A percentile compares a stretch with the other conserved stretches of the same genome.
Evolutionary conservation across 2,329 filamentous ascomycete species (phyloP).

Genomic region (Trichoderma simmonsii): DNA sequence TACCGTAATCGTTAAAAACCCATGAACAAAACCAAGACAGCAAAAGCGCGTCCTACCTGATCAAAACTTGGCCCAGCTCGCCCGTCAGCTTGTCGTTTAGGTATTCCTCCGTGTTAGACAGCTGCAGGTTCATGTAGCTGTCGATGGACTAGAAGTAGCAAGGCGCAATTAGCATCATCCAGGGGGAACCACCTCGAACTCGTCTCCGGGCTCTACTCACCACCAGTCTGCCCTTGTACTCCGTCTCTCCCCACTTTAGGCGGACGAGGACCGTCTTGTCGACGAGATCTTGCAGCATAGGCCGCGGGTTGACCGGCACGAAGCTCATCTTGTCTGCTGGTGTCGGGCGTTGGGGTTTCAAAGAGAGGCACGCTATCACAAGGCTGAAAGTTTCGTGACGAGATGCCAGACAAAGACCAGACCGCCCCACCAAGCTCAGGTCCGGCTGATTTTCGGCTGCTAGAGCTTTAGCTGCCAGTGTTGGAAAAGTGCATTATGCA

Average conservation of each 20-base stretch:
- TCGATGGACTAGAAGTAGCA: constrained; percentile 62
- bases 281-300: constrained; percentile 90
- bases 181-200: not conserved
- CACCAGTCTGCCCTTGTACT: constrained; percentile 91
- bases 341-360: not conserved
- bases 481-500: not conserved
- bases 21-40: not conserved
- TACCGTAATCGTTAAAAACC: not conserved
- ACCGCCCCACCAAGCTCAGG: not conserved
- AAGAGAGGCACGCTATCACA: constrained; percentile 12
- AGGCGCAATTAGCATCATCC: constrained; percentile 2
- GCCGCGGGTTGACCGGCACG: constrained; percentile 93
- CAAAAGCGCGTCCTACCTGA: constrained; percentile 57
- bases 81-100: constrained; percentile 84
- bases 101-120: constrained; percentile 87
- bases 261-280: constrained; percentile 88
- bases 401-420: constrained; percentile 4
- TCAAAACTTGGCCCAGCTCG: constrained; percentile 83
- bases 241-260: constrained; percentile 96
- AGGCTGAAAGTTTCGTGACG: constrained; percentile 21
- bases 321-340: constrained; percentile 48
- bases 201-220: not conserved
- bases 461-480: not conserved
- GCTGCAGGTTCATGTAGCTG: constrained; percentile 98
- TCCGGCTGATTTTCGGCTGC: constrained; percentile 1